Evolutionary conservation across 78 protist genomes (phyloP), one percentile per base, ranked within the genome.

Genomic region (Dictyostelium intermedium): DNA sequence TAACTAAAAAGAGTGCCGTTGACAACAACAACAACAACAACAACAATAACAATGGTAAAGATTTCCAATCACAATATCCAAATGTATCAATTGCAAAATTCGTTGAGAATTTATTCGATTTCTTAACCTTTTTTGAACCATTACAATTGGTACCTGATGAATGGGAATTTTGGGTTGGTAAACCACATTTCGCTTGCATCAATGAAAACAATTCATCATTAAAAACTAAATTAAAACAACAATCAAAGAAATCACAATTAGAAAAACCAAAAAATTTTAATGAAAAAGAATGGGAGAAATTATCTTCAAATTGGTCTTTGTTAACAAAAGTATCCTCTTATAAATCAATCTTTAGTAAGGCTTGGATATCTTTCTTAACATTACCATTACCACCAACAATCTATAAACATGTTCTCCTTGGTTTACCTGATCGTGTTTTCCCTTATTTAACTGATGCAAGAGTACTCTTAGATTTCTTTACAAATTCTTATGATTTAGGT

Each of bases 401-500:
- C 27, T 87, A 87, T 41, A 87, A 87, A 79, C 93, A 87, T 79
- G 93, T 87, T 23, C 32, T 87, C 13, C 61, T 87, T 5, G 93
- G 93, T 66, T 34, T 87, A 45, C 93, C 93, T n/a, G 93, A 87
- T 5, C 84, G 73, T 43, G 93, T 87, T 25, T 78, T 87, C 61
- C 93, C 93, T 63, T 70, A 79, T 63, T 76, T 87, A 14, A 23
- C 73, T 3, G 77, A 79, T 61, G 85, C 93, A 37, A 14, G 53
- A 23, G 32, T 63, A 10, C 70, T 87, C 23, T 79, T 87, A 85
- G 93, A 87, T 66, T 87, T 87, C 85, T 87, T 79, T 45, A 60
- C 93, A 77, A 87, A 79, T 14, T 91, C 87, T 11, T 91, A 53
- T 13, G 83, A 60, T 27, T 13, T 85, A 18, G 97, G 97, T 66